These are phyloP conservation scores for Corynespora cassiicola DNA, from an alignment of 2,329 filamentous ascomycete species.

Conservation along the genomic window DNA sequence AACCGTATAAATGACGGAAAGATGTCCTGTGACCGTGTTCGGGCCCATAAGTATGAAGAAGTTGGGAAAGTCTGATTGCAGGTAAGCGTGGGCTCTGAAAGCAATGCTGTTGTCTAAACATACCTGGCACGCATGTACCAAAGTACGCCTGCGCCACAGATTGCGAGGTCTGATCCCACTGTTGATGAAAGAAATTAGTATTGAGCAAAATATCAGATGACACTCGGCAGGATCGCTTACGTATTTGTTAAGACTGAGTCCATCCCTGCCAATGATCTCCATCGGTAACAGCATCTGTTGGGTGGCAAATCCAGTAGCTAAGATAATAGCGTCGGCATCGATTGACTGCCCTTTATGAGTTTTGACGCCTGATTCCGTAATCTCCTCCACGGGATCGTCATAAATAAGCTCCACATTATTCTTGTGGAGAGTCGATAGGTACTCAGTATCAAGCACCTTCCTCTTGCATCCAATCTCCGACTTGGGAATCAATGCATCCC, in stretches of 20 bases:
- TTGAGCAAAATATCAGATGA: too few species aligned
- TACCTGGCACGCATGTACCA: conserved; percentile 56
- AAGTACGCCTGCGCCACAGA: conserved; percentile 54
- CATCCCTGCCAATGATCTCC: conserved; percentile 53
- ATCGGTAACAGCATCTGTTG: conserved; percentile 56
- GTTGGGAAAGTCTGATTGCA: conserved; percentile 37
- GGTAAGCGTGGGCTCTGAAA: too few species aligned
- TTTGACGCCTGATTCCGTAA: conserved; percentile 46
- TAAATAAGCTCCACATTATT: conserved; percentile 52
- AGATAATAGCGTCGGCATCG: conserved; percentile 54
- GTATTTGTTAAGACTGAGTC: conserved; percentile 47
- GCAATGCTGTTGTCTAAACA: too few species aligned
- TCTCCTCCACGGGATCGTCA: conserved; percentile 49
- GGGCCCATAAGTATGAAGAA: conserved; percentile 31
- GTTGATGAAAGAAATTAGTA: not conserved
- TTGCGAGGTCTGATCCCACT: conserved; percentile 48
- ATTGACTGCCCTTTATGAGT: conserved; percentile 48
- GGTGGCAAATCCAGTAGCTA: conserved; percentile 59
- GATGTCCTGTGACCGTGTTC: conserved; percentile 57
- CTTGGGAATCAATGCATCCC: conserved; percentile 51
- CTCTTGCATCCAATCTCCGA: conserved; percentile 57
- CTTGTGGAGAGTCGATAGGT: conserved; percentile 51
- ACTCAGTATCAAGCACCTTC: conserved; percentile 56
- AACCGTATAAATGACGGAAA: conserved; percentile 58
- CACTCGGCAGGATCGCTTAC: conserved; percentile 20